phyloP scores from a whole-genome alignment of 2,329 filamentous ascomycete species.

The Alternaria sp. region DNA sequence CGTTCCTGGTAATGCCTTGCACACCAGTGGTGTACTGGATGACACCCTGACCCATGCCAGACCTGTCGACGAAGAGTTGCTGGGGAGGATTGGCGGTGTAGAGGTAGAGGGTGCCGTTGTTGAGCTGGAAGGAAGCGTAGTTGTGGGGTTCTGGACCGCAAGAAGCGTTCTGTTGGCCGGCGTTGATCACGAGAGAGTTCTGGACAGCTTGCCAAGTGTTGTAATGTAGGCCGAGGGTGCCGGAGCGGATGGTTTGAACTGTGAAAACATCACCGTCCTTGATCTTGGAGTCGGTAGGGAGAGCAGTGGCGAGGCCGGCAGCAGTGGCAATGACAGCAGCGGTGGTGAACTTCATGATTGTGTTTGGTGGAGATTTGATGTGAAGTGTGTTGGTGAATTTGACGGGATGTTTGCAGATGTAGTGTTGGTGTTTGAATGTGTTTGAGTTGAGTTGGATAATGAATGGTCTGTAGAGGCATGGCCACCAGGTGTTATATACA shows the following conservation, averaged over 20 bases:
- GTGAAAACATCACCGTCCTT: conserved; percentile 55
- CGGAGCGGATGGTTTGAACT: conserved; percentile 61
- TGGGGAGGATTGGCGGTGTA: conserved; percentile 59
- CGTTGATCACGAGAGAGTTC: conserved; percentile 57
- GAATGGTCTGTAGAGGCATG: conserved; percentile 8
- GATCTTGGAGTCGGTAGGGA: conserved; percentile 29
- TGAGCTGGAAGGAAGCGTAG: conserved; percentile 62
- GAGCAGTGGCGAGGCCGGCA: conserved; percentile 15
- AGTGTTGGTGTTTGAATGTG: conserved; percentile 13
- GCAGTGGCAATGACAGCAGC: conserved; percentile 9
- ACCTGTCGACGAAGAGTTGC: conserved; percentile 63
- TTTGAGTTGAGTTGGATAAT: conserved; percentile 11
- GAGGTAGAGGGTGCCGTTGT: conserved; percentile 57
- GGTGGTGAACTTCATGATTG: conserved; percentile 20
- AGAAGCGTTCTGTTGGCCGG: conserved; percentile 56
- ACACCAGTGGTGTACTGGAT: conserved; percentile 63
- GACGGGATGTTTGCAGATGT: conserved; percentile 15
- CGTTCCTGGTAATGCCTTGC: conserved; percentile 52
- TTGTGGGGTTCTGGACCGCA: conserved; percentile 54
- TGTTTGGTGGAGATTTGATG: conserved; percentile 25
- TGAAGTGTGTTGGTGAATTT: conserved; percentile 27
- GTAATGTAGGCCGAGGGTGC: conserved; percentile 59
- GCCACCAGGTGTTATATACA: conserved; percentile 25
- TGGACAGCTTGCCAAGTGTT: conserved; percentile 56
- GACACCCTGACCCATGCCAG: conserved; percentile 66